Evolutionary conservation across 495 filamentous ascomycete genomes (phyloP).

Genomic region (Trichoderma parareesei): DNA sequence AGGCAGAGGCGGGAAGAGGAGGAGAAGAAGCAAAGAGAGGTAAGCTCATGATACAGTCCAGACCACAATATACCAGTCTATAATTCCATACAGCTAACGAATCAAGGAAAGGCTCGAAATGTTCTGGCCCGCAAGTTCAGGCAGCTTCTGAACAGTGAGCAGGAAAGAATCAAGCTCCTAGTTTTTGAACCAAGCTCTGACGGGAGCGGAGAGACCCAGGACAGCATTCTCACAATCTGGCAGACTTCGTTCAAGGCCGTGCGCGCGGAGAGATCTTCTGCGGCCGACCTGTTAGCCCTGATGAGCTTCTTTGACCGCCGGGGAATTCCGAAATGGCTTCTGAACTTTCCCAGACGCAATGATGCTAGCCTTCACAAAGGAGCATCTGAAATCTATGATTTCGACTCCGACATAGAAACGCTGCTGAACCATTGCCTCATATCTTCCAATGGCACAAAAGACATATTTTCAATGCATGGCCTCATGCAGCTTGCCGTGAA

Average conservation of each 20-base stretch:
- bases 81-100: too few species aligned
- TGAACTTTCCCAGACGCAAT: slow-evolving; percentile 18
- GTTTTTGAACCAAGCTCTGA: slow-evolving; percentile 18
- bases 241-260: slow-evolving; percentile 37
- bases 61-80: too few species aligned
- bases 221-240: slow-evolving; percentile 28
- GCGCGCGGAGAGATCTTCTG: slow-evolving; percentile 24
- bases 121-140: slow-evolving; percentile 19
- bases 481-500: slow-evolving; percentile 37
- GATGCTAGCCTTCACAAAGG: neutral
- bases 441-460: slow-evolving; percentile 19
- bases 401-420: neutral
- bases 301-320: slow-evolving; percentile 37
- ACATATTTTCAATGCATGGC: slow-evolving; percentile 31
- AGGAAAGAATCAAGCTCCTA: slow-evolving; percentile 21
- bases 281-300: slow-evolving; percentile 36
- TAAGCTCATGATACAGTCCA: too few species aligned
- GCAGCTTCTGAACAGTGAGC: slow-evolving; percentile 22
- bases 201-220: slow-evolving; percentile 23
- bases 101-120: neutral
- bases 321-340: slow-evolving; percentile 30
- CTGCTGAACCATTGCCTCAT: slow-evolving; percentile 27
- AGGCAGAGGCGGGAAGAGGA: too few species aligned
- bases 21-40: neutral
- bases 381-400: too few species aligned